Percentiles rank a stretch among this genome's conserved stretches.
These are phyloP conservation scores for Diversispora eburnea DNA, from an alignment of 192 early-diverging fungal species.

Conservation along the genomic window DNA sequence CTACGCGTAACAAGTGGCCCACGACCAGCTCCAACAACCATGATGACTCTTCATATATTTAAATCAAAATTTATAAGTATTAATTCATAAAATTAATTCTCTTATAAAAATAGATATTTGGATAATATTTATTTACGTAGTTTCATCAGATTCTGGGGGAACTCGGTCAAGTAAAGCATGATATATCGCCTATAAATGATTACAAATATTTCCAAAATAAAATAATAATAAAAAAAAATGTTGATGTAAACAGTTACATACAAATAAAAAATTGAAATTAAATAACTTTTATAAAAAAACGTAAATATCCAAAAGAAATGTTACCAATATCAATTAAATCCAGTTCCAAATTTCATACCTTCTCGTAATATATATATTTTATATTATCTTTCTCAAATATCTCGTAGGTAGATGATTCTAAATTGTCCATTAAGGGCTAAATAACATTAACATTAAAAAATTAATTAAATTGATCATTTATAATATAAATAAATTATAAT, in stretches of 20 bases:
- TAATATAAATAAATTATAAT: neutral
- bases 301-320: neutral
- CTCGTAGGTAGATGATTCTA: slow-evolving; percentile 92
- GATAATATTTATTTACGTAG: slow-evolving; percentile 11
- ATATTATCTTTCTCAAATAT: slow-evolving; percentile 93
- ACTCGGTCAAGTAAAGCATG: slow-evolving; percentile 55
- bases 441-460: neutral
- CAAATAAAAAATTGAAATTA: neutral
- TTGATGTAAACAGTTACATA: slow-evolving; percentile 19
- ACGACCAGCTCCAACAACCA: slow-evolving; percentile 94
- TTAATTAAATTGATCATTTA: neutral
- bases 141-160: slow-evolving; percentile 33
- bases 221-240: neutral
- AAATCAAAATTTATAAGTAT: slow-evolving; percentile 27
- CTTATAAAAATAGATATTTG: neutral
- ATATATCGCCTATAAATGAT: slow-evolving; percentile 41
- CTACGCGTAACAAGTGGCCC: slow-evolving; percentile 91
- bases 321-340: slow-evolving; percentile 1
- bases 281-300: too few relatives aligned
- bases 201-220: neutral
- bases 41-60: slow-evolving; percentile 57
- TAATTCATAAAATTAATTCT: neutral
- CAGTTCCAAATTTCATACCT: slow-evolving; percentile 42
- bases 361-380: slow-evolving; percentile 91
- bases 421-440: slow-evolving; percentile 92